Evolutionary conservation across 208 protist genomes (phyloP).

Genomic region (Leishmania major): DNA sequence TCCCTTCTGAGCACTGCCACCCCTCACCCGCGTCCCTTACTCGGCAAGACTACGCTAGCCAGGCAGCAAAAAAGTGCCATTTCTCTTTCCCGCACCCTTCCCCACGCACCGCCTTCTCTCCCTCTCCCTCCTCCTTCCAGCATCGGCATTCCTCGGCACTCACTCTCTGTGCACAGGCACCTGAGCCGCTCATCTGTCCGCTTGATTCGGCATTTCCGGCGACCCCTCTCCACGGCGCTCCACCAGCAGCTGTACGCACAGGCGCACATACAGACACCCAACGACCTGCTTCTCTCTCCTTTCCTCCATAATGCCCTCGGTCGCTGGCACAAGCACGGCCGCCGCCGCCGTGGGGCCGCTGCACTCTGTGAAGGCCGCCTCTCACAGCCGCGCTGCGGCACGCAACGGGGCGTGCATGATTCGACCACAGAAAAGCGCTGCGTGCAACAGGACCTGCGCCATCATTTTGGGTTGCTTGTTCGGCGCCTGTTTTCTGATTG

Average conservation of each 20-base stretch:
- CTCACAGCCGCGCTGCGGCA: not conserved
- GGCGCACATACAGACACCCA: not conserved
- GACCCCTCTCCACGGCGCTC: not conserved
- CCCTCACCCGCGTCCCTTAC: not conserved
- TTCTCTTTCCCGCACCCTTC: not conserved
- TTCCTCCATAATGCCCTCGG: not conserved
- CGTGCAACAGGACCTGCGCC: not conserved
- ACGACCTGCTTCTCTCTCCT: not conserved
- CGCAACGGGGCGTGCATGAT: not conserved
- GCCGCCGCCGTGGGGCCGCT: not conserved
- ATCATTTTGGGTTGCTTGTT: not conserved
- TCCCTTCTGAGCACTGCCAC: not conserved
- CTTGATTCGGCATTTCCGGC: not conserved
- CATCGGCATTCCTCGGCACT: not conserved
- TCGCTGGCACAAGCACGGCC: not conserved
- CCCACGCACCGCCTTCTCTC: not conserved
- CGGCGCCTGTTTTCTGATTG: not conserved
- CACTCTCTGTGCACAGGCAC: not conserved
- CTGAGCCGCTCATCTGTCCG: not conserved
- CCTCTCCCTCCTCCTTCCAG: not conserved
- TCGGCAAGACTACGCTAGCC: not conserved
- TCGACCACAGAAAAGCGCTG: not conserved
- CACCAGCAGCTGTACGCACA: not conserved
- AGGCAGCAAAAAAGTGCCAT: not conserved
- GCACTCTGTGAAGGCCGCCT: not conserved